Conservation (phyloP, 805 yeast species). For the Cyberlindnera maritima region DNA sequence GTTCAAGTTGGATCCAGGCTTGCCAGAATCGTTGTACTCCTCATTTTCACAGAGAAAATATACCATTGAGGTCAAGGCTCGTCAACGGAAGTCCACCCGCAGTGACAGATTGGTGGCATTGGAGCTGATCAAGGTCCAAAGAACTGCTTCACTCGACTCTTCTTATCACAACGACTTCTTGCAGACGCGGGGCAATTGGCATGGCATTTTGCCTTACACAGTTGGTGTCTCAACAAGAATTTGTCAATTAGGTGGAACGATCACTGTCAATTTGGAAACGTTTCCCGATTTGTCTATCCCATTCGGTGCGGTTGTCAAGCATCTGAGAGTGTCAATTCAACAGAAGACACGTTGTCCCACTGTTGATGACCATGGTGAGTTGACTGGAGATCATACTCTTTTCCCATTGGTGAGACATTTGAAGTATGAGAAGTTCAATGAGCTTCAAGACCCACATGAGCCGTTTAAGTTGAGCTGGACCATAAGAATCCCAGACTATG, state of each 20-base stretch:
- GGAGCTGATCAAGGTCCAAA: conserved; percentile 11
- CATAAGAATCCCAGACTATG: conserved; percentile 10
- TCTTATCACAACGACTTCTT: conserved; percentile 9
- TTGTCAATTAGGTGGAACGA: conserved; percentile 12
- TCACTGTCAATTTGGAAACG: conserved; percentile 12
- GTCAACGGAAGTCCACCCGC: not conserved
- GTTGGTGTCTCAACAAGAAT: conserved; percentile 18
- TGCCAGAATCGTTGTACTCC: conserved; percentile 19
- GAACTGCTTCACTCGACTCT: conserved; percentile 19
- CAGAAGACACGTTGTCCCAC: conserved; percentile 19
- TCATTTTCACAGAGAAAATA: conserved; percentile 18
- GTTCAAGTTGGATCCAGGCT: conserved; percentile 18
- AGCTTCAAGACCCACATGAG: conserved; percentile 6
- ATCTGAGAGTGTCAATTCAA: conserved; percentile 13
- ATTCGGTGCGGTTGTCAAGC: conserved; percentile 9
- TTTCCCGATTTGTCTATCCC: conserved; percentile 1
- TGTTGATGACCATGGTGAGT: not conserved
- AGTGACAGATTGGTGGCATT: not conserved
- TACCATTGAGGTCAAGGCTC: conserved; percentile 13
- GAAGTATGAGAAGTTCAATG: not conserved
- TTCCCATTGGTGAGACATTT: not conserved
- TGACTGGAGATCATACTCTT: not conserved
- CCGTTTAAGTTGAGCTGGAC: conserved; percentile 11
- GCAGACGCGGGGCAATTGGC: conserved; percentile 20
- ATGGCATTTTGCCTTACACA: conserved; percentile 15